These are phyloP conservation scores for Thraustochytrium sp. DNA, from an alignment of 352 stramenopile genomes.

Conservation along the genomic window DNA sequence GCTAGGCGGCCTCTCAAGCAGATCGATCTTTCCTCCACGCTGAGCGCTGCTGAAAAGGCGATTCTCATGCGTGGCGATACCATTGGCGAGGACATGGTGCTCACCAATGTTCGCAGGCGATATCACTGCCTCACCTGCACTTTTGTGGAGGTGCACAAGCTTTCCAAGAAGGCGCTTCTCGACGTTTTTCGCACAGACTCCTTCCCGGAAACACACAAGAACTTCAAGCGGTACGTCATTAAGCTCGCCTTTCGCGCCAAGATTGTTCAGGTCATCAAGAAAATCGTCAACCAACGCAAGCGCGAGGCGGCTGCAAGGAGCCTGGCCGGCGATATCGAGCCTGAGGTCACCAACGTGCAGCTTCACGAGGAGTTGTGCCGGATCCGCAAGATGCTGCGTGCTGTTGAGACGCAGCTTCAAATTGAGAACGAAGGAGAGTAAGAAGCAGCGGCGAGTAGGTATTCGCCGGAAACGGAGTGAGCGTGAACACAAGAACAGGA, in stretches of 20 bases:
- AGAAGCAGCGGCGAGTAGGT: no score
- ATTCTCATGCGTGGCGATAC: constrained; percentile 14
- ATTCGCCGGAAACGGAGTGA: no score
- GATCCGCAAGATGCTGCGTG: neutral
- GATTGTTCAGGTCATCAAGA: constrained; percentile 14
- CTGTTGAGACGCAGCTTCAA: no score
- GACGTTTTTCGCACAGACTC: neutral
- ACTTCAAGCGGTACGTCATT: constrained; percentile 16
- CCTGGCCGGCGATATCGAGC: no score
- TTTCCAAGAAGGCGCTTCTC: neutral
- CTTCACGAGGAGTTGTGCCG: neutral
- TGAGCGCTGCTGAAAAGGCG: constrained; percentile 21
- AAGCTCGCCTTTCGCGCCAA: constrained; percentile 36
- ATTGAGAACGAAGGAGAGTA: no score
- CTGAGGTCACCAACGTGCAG: no score
- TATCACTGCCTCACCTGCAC: constrained; percentile 7
- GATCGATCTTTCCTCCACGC: neutral
- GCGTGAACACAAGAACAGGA: no score
- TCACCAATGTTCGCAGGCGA: neutral
- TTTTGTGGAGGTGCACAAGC: constrained; percentile 29
- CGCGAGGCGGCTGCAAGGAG: neutral
- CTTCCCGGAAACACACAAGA: neutral
- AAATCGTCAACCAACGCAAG: neutral
- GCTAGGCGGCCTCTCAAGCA: neutral
- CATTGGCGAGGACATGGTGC: constrained; percentile 43